Conservation (phyloP, 1,139 yeast species). For the Protomyces lactucae-debilis region DNA sequence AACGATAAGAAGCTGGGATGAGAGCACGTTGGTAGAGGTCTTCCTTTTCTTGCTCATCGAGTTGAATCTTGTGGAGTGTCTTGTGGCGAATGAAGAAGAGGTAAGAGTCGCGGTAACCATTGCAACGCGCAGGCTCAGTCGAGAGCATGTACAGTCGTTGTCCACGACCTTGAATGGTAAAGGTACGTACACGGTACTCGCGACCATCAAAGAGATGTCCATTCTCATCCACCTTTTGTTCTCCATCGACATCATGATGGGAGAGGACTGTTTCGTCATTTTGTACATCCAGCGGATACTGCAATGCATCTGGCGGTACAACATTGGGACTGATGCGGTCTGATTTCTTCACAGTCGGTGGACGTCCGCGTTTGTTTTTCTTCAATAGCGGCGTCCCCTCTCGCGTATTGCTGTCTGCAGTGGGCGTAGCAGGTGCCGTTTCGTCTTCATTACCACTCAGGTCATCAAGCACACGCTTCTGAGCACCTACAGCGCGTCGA, state of each 20-base stretch:
- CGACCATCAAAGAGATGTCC: slow-evolving; percentile 77
- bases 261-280: slow-evolving; percentile 80
- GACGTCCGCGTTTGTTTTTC: slow-evolving; percentile 35
- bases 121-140: slow-evolving; percentile 91
- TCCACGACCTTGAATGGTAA: slow-evolving; percentile 71
- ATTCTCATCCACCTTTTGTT: slow-evolving; percentile 59
- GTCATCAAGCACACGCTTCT: not conserved
- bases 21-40: slow-evolving; percentile 76
- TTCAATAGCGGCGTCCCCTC: slow-evolving; percentile 33
- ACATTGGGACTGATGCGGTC: slow-evolving; percentile 11
- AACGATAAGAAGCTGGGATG: slow-evolving; percentile 85
- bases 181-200: slow-evolving; percentile 71
- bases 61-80: slow-evolving; percentile 63
- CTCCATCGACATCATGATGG: slow-evolving; percentile 69
- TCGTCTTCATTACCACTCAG: slow-evolving; percentile 38
- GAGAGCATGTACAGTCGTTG: slow-evolving; percentile 77
- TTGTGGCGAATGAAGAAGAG: slow-evolving; percentile 81
- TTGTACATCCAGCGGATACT: slow-evolving; percentile 48
- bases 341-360: slow-evolving; percentile 1
- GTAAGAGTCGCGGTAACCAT: slow-evolving; percentile 92
- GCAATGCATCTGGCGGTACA: slow-evolving; percentile 13
- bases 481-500: not conserved
- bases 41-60: slow-evolving; percentile 73
- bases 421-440: slow-evolving; percentile 33
- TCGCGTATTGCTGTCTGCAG: slow-evolving; percentile 16